Evolutionary conservation across 2,329 filamentous ascomycete species (phyloP), one percentile per base, ranked within the genome.

Genomic region (Alternaria sp.): DNA sequence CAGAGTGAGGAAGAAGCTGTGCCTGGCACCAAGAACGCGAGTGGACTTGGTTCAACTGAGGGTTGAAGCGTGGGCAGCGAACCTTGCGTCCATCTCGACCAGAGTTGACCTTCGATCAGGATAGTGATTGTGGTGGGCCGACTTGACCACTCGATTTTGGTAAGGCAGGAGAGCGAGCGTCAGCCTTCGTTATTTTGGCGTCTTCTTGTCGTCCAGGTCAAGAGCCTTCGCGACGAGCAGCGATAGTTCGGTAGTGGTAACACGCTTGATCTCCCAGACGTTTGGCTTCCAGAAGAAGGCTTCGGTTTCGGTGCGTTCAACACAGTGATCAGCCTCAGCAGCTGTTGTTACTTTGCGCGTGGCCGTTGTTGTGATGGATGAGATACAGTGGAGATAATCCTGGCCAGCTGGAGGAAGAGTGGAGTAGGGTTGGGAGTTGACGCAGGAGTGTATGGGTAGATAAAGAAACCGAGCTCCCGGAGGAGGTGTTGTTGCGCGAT

Each of bases 141-240:
- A 60, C n/a, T 65, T 62, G 17, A 71, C 65, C 23, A 75, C 49
- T 6, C 73, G 61, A 45, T 72, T 74, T 49, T 67, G 70, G 13
- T 52, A 44, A 3, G 71, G 71, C 2, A 76, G 53, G 15, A 44
- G n/a, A 1, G 43, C 46, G 2, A 4, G 47, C 46, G 4, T 50
- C 54, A 13, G 71, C 53, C 53, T 76, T 71, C 15, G 40, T 26
- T n/a, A 68, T 66, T 23, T 62, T 50, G 12, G 40, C 17, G 4
- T 66, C 59, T 1, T 61, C 47, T 11, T 30, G 6, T 59, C 40
- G 13, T 54, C 44, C 6, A 66, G 49, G 9, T 47, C 30, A n/a
- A 36, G 5, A 4, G 73, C 49, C 54, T 76, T 74, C 60, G 66
- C 69, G 50, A 74, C 61, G 23, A 70, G 43, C 10, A 70, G 55